Percentiles rank a stretch among this genome's conserved stretches.
phyloP scores from a whole-genome alignment of 495 filamentous ascomycete species.

The Penicilliopsis zonata region DNA sequence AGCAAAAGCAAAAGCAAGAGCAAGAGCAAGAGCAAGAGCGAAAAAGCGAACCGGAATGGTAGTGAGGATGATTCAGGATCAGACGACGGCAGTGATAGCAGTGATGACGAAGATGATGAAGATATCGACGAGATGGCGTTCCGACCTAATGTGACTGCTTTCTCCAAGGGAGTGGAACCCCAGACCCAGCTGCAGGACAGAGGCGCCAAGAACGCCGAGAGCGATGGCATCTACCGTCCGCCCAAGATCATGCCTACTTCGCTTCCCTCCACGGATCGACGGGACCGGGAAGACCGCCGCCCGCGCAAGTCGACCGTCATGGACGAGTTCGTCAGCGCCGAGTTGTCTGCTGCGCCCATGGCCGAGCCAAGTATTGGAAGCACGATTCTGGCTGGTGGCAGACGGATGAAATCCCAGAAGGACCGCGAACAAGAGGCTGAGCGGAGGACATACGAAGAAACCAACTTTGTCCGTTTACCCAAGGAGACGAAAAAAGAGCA shows the following conservation, averaged over 20 bases:
- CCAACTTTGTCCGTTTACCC: constrained; percentile 73
- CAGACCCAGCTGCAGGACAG: constrained; percentile 10
- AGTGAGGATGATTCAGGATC: constrained; percentile 14
- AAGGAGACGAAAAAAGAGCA: constrained; percentile 68
- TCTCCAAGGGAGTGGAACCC: constrained; percentile 30
- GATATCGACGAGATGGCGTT: constrained; percentile 53
- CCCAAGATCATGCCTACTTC: constrained; percentile 70
- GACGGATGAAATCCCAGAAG: constrained; percentile 56
- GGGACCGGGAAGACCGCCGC: constrained; percentile 36
- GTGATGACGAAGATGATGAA: constrained; percentile 27
- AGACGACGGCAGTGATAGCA: constrained; percentile 17
- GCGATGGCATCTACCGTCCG: constrained; percentile 65
- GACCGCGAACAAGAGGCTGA: constrained; percentile 63
- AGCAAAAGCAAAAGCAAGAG: constrained; percentile 15
- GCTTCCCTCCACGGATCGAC: constrained; percentile 45
- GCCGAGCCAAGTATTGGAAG: constrained; percentile 76
- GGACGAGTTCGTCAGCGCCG: constrained; percentile 74
- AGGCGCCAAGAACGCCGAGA: constrained; percentile 13
- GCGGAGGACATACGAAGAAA: constrained; percentile 68
- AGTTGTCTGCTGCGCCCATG: constrained; percentile 64
- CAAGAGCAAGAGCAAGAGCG: constrained; percentile 12
- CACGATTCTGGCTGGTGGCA: constrained; percentile 60
- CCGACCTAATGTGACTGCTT: constrained; percentile 52
- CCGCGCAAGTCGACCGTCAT: constrained; percentile 59
- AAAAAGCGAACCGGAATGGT: constrained; percentile 13